Conservation (phyloP, 768 basidiomycete species). For the Mycena olivaceomarginata region DNA sequence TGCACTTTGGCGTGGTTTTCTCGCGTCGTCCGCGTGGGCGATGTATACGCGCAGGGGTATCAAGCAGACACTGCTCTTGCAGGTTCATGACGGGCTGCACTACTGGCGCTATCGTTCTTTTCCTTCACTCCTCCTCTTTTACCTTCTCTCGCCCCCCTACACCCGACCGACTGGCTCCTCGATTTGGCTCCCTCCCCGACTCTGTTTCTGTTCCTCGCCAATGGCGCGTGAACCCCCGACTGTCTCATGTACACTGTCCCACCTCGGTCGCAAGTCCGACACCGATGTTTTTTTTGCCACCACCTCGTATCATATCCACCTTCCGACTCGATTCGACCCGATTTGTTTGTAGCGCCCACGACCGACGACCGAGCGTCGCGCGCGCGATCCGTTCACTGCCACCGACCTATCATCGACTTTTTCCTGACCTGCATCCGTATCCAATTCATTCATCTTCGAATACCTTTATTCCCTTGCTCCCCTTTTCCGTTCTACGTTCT, state of each 20-base stretch:
- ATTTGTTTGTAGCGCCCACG: not conserved
- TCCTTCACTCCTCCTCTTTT: too few species aligned
- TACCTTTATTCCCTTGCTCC: not conserved
- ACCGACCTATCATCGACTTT: not conserved
- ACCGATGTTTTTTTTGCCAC: not conserved
- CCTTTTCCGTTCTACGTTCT: not conserved
- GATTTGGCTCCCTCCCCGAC: not conserved
- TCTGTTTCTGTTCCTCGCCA: not conserved
- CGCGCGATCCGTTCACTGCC: not conserved
- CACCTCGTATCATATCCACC: not conserved
- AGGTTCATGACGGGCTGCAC: too few species aligned
- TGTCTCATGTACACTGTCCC: too few species aligned
- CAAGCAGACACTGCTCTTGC: too few species aligned
- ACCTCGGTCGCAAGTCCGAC: too few species aligned
- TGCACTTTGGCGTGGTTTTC: not conserved
- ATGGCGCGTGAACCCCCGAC: not conserved
- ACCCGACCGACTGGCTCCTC: constrained; percentile 13
- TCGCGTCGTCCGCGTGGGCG: constrained; percentile 21
- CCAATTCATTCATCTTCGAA: not conserved
- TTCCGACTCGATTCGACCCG: not conserved
- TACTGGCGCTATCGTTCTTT: too few species aligned
- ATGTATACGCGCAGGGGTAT: constrained; percentile 31
- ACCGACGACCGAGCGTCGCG: too few species aligned
- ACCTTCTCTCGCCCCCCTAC: not conserved
- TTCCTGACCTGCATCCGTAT: not conserved